Conservation (phyloP, 305 asterid species). For the Solanum aculeatissimum region DNA sequence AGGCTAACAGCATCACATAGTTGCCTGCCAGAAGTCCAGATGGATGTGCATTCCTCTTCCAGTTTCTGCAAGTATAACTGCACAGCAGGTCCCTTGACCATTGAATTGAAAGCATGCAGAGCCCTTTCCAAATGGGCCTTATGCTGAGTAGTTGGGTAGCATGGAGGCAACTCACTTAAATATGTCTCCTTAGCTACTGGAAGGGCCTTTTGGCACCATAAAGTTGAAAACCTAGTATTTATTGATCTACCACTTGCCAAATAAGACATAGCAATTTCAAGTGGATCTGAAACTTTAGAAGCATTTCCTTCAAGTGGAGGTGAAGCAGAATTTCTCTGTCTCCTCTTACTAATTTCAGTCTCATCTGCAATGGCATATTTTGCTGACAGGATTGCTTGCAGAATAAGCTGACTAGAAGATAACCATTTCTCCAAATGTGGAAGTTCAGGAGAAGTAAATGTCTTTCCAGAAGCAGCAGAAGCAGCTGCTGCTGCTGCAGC, state of each 20-base stretch:
- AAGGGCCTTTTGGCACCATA: slow-evolving; percentile 79
- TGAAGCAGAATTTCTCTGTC: slow-evolving; percentile 18
- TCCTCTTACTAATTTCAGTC: slow-evolving; percentile 17
- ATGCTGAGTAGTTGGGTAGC: slow-evolving; percentile 82
- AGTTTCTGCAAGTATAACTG: slow-evolving; percentile 40
- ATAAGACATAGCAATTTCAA: slow-evolving; percentile 40
- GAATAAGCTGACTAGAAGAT: slow-evolving; percentile 56
- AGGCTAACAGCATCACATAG: slow-evolving; percentile 92
- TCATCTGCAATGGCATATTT: slow-evolving; percentile 26
- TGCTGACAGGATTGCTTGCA: slow-evolving; percentile 53
- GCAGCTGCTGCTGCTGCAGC: slow-evolving; percentile 96
- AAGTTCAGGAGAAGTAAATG: slow-evolving; percentile 50
- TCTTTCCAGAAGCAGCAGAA: slow-evolving; percentile 58
- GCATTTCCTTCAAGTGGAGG: slow-evolving; percentile 23
- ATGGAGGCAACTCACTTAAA: slow-evolving; percentile 59
- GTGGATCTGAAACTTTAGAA: slow-evolving; percentile 32
- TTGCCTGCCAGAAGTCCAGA: slow-evolving; percentile 91
- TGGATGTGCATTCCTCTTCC: slow-evolving; percentile 72
- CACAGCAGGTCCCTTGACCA: slow-evolving; percentile 89
- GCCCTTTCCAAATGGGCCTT: slow-evolving; percentile 68
- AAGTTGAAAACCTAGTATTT: slow-evolving; percentile 61
- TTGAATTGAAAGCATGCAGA: slow-evolving; percentile 39
- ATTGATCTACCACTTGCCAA: slow-evolving; percentile 49
- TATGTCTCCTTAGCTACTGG: slow-evolving; percentile 81
- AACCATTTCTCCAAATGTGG: slow-evolving; percentile 76